These are phyloP conservation scores for Boletales sp. DNA, from an alignment of 768 basidiomycete species.

Conservation along the genomic window DNA sequence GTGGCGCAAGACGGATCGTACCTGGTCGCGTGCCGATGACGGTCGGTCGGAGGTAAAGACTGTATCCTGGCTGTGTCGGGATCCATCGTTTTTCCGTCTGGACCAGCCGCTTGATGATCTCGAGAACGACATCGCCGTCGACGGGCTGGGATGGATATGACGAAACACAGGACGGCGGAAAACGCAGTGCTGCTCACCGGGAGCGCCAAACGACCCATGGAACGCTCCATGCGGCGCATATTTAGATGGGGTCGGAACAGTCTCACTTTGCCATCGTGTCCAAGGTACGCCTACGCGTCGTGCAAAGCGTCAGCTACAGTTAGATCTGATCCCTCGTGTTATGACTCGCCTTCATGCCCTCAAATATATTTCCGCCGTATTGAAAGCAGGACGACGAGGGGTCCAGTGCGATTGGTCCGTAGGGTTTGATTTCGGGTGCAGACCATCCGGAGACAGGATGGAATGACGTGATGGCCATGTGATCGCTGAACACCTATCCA, in stretches of 20 bases:
- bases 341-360: conserved; percentile 59
- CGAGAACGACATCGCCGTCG: conserved; percentile 43
- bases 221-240: conserved; percentile 75
- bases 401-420: conserved; percentile 56
- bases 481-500: conserved; percentile 60
- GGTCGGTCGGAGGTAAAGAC: conserved; percentile 84
- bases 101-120: conserved; percentile 64
- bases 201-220: conserved; percentile 67
- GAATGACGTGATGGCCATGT: conserved; percentile 72
- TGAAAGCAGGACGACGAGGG: conserved; percentile 56
- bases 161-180: no score
- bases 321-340: not conserved
- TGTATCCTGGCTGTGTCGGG: conserved; percentile 66
- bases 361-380: conserved; percentile 58
- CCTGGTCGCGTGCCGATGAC: conserved; percentile 49
- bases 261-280: conserved; percentile 66
- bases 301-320: no score
- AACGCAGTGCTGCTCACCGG: conserved; percentile 43
- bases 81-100: conserved; percentile 81
- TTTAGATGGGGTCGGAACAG: conserved; percentile 84
- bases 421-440: conserved; percentile 69
- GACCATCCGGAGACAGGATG: conserved; percentile 66
- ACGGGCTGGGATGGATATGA: conserved; percentile 30
- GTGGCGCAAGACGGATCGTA: conserved; percentile 10
- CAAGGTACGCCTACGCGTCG: conserved; percentile 55